Percentiles rank a stretch among this genome's conserved stretches.
Conservation (phyloP, 768 basidiomycete genomes). For the Hygrophorus pudorinus region DNA sequence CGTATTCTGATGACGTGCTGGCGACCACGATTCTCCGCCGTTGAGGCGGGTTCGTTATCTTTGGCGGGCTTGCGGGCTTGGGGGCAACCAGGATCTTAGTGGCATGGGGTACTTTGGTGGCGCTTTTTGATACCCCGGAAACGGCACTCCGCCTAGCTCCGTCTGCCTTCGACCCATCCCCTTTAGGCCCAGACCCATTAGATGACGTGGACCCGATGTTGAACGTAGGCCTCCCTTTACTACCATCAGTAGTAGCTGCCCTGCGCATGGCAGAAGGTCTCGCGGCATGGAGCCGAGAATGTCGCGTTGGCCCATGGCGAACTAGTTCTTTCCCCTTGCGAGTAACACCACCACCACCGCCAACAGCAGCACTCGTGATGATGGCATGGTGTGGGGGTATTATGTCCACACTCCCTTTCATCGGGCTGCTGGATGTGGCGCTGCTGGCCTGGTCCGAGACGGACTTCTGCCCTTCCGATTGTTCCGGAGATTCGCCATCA, state of each 20-base stretch:
- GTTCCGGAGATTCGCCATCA: constrained; percentile 1
- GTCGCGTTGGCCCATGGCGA: constrained; percentile 10
- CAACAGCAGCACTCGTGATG: background rate
- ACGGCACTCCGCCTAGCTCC: background rate
- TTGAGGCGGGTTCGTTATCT: constrained; percentile 1
- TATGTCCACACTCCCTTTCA: background rate
- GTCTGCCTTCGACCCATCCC: constrained; percentile 19
- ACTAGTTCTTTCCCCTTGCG: background rate
- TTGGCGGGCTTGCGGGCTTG: constrained; percentile 2
- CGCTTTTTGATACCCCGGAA: background rate
- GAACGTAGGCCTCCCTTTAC: constrained; percentile 27
- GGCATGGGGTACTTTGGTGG: background rate
- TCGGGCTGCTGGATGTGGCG: background rate
- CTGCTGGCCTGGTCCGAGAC: background rate
- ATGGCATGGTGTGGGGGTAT: background rate
- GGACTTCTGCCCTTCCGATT: background rate
- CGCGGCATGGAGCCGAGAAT: background rate
- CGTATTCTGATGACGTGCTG: constrained; percentile 11
- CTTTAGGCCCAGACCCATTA: constrained; percentile 29
- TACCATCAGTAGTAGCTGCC: constrained; percentile 6
- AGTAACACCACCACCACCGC: background rate
- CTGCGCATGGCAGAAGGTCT: background rate
- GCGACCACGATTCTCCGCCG: constrained; percentile 13
- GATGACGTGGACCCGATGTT: constrained; percentile 55
- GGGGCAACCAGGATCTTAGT: too few species aligned